Conservation (phyloP, 2,329 filamentous ascomycete genomes). For the Cladosporium austrohemisphaericum region DNA sequence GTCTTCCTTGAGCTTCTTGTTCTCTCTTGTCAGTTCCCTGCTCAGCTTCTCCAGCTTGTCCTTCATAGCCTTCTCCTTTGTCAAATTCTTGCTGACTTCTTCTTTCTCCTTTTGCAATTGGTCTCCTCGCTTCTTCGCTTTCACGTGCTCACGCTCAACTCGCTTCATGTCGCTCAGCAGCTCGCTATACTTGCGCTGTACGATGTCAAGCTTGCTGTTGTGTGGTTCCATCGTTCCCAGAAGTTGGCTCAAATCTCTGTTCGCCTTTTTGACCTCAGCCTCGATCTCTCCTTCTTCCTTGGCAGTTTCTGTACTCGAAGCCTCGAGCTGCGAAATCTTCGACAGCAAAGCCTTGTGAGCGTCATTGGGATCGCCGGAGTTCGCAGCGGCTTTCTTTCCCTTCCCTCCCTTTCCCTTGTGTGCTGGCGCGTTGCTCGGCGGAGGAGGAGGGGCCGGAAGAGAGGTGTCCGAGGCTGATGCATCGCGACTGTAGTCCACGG, state of each 20-base stretch:
- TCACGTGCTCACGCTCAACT: constrained; percentile 86
- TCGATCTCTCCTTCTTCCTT: constrained; percentile 96
- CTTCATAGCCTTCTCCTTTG: constrained; percentile 84
- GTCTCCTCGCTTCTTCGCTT: constrained; percentile 93
- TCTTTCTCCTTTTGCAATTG: constrained; percentile 96
- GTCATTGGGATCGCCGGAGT: constrained; percentile 82
- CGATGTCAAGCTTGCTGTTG: constrained; percentile 82
- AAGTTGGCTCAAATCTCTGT: constrained; percentile 81
- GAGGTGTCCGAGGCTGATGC: constrained; percentile 30
- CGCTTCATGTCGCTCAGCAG: constrained; percentile 93
- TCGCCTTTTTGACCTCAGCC: constrained; percentile 90
- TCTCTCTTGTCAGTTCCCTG: constrained; percentile 89
- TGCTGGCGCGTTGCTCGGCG: constrained; percentile 47
- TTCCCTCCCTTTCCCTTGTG: constrained; percentile 81
- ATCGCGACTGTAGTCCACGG: constrained; percentile 30
- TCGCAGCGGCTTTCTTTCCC: constrained; percentile 43
- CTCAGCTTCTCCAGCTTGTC: constrained; percentile 97
- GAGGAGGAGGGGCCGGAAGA: constrained; percentile 33
- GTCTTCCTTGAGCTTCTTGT: constrained; percentile 98
- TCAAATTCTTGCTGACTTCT: constrained; percentile 78
- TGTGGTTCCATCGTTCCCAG: constrained; percentile 86
- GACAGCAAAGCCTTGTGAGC: constrained; percentile 87
- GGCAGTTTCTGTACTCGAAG: constrained; percentile 87
- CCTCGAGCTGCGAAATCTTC: constrained; percentile 91
- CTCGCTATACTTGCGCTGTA: constrained; percentile 88